Evolutionary conservation across 106 monocot genomes (phyloP).

Genomic region (Allium cepa): DNA sequence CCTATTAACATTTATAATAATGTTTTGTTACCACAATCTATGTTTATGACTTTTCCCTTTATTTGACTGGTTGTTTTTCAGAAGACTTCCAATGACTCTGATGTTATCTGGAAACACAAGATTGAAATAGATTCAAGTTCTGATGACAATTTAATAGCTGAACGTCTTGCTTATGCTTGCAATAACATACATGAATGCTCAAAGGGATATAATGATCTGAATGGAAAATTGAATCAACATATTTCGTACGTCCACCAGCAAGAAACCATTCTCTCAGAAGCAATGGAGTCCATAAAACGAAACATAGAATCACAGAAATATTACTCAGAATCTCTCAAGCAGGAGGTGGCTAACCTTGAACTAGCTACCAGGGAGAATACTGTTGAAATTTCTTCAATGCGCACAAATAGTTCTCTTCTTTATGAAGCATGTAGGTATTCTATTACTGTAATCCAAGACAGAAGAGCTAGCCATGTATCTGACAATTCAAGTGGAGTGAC

Average conservation of each 20-base stretch:
- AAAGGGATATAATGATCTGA: slow-evolving; percentile 30
- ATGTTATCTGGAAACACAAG: slow-evolving; percentile 14
- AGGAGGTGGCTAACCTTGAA: slow-evolving; percentile 28
- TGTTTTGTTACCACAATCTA: background rate
- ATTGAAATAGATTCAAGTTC: slow-evolving; percentile 13
- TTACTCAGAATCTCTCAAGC: slow-evolving; percentile 39
- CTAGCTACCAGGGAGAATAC: slow-evolving; percentile 42
- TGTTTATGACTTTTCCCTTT: no score
- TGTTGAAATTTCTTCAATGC: slow-evolving; percentile 31
- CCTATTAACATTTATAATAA: background rate
- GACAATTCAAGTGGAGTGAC: slow-evolving; percentile 4
- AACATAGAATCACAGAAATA: slow-evolving; percentile 25
- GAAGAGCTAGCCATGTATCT: slow-evolving; percentile 14
- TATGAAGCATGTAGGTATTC: slow-evolving; percentile 64
- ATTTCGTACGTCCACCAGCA: slow-evolving; percentile 40
- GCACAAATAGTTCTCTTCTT: slow-evolving; percentile 39
- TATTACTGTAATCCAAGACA: slow-evolving; percentile 42
- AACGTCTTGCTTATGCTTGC: slow-evolving; percentile 29
- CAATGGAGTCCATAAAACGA: slow-evolving; percentile 33
- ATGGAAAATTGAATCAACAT: slow-evolving; percentile 33
- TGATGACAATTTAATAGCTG: slow-evolving; percentile 24
- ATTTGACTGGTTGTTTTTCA: slow-evolving; percentile 10
- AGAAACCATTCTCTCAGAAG: slow-evolving; percentile 15
- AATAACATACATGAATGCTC: slow-evolving; percentile 30
- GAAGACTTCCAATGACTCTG: slow-evolving; percentile 21